Evolutionary conservation across 1,139 yeast genomes (phyloP), one percentile per base, ranked within the genome.

Genomic region (Pichia sp.): DNA sequence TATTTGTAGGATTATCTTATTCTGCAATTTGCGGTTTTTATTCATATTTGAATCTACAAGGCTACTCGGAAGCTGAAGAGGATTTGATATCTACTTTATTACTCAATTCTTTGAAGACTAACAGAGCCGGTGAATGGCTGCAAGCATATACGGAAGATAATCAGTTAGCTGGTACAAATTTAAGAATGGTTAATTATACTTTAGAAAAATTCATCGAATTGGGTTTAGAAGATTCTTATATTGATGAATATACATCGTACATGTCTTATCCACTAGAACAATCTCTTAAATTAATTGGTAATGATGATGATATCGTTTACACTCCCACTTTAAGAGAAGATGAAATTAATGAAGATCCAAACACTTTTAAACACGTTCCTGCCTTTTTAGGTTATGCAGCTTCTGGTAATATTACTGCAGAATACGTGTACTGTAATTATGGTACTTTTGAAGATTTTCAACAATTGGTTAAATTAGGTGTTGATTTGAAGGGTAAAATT

Each of bases 241-340:
- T 79, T 41, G 86, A 76, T 47, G 64, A 75, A 14, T 80, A 77
- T 52, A 78, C 80, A 40, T 70, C 78, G 8, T 78, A 70, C 50
- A 62, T 80, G 44, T 78, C 81, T 53, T 76, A 74, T 49, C 91
- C 89, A 5, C 62, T 69, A 6, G 76, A 72, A 20, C 76, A 76
- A 51, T 62, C 71, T 6, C 66, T 81, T 47, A 63, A 63, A 24
- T 58, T 80, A 31, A 49, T 76, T 23, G 54, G 66, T 36, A 35
- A 39, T 16, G 25, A 27, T 3, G 37, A 39, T 19, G 23, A 18
- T 8, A 29, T 51, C 2, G 59, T 72, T 32, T 85, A 77, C 59
- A 66, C 69, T 45, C 88, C 95, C 5, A 69, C 79, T 1, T 68
- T 86, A 48, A 67, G 69, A 49, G 96, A 87, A 61, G 95, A 87